Conservation (phyloP, 441 rosid species). For the Adansonia gregorii region DNA sequence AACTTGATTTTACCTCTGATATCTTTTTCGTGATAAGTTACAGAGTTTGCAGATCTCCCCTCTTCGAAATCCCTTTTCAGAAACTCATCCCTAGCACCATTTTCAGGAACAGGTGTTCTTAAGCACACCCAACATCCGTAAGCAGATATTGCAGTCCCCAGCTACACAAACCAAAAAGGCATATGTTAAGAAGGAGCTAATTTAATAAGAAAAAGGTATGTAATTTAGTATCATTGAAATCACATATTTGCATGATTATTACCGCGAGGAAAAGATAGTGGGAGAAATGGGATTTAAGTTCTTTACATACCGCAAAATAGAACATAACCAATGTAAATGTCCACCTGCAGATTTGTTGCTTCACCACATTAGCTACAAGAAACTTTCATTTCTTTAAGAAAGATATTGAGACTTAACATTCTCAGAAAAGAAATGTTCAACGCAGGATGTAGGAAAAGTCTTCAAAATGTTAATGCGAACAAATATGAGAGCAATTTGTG, state of each 20-base stretch:
- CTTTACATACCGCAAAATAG: slow-evolving; percentile 72
- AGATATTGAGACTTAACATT: background rate
- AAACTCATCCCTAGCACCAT: slow-evolving; percentile 32
- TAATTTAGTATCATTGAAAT: background rate
- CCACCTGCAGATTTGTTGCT: slow-evolving; percentile 63
- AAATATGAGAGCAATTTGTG: background rate
- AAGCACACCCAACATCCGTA: slow-evolving; percentile 70
- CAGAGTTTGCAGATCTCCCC: slow-evolving; percentile 13
- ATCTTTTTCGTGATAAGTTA: slow-evolving; percentile 28
- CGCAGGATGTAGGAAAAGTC: background rate
- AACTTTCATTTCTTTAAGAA: background rate
- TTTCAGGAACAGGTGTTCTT: slow-evolving; percentile 24
- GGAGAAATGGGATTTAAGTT: background rate
- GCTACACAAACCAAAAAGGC: slow-evolving; percentile 39
- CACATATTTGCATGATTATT: background rate
- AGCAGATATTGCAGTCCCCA: slow-evolving; percentile 64
- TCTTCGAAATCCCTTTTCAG: slow-evolving; percentile 42
- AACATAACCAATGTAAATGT: slow-evolving; percentile 70
- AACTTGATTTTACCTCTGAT: slow-evolving; percentile 33
- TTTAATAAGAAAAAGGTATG: background rate
- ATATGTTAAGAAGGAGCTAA: background rate
- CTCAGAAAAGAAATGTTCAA: background rate
- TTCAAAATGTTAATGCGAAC: background rate
- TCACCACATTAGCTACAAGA: slow-evolving; percentile 8
- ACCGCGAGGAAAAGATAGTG: background rate